These are phyloP conservation scores for Verticillium nonalfalfae DNA, from an alignment of 2,329 filamentous ascomycete species.

Conservation along the genomic window DNA sequence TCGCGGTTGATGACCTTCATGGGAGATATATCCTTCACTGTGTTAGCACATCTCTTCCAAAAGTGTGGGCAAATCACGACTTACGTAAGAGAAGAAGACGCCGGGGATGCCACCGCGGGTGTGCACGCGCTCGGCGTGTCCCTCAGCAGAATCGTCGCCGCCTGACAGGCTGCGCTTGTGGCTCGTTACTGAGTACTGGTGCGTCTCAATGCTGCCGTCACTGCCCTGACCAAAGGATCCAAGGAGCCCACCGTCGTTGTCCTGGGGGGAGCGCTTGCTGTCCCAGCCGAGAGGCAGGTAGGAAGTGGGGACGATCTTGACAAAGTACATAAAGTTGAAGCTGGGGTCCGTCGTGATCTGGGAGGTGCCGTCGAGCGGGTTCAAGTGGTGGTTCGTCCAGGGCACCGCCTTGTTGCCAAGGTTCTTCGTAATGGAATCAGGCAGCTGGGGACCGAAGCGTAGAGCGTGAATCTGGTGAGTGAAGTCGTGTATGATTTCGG, in stretches of 20 bases:
- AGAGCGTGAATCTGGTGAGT: constrained; percentile 83
- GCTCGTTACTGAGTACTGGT: constrained; percentile 97
- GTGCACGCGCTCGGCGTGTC: constrained; percentile 87
- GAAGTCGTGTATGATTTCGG: constrained; percentile 72
- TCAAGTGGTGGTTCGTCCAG: constrained; percentile 88
- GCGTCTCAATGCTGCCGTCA: constrained; percentile 86
- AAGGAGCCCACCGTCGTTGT: constrained; percentile 53
- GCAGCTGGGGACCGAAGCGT: constrained; percentile 87
- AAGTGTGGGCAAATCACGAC: constrained; percentile 24
- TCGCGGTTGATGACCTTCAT: constrained; percentile 99
- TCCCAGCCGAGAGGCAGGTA: constrained; percentile 92
- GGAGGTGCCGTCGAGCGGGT: constrained; percentile 76
- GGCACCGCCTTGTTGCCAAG: constrained; percentile 42
- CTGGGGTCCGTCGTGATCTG: constrained; percentile 76
- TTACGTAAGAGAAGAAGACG: constrained; percentile 96
- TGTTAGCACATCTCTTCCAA: constrained; percentile 3
- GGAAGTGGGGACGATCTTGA: constrained; percentile 95
- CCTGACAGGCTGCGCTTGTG: constrained; percentile 85
- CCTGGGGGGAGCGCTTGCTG: constrained; percentile 37
- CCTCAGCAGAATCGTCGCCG: constrained; percentile 77
- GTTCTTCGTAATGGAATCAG: constrained; percentile 60
- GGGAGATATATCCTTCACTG: constrained; percentile 82
- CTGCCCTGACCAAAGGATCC: constrained; percentile 60
- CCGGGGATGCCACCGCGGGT: constrained; percentile 89
- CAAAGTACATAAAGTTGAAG: constrained; percentile 98